Conservation (phyloP, 768 basidiomycete species). For the Fibroporia radiculosa region DNA sequence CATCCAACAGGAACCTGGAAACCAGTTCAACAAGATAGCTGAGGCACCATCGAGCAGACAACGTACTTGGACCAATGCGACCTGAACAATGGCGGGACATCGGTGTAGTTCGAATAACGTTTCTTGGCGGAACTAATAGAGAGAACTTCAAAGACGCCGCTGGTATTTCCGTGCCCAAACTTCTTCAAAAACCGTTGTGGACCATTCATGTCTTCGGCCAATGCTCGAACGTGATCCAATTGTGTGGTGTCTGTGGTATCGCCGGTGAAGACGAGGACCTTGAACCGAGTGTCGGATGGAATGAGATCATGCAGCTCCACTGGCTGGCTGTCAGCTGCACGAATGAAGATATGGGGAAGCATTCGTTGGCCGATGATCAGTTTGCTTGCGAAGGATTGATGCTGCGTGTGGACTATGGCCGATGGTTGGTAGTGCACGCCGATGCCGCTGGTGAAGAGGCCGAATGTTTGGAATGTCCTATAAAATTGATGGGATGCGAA, state of each 20-base stretch:
- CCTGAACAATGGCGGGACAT: slow-evolving; percentile 39
- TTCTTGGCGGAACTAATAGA: slow-evolving; percentile 13
- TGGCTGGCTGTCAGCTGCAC: slow-evolving; percentile 39
- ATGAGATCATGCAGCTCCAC: slow-evolving; percentile 44
- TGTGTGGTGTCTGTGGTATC: slow-evolving; percentile 21
- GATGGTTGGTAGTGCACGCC: slow-evolving; percentile 44
- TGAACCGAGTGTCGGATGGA: slow-evolving; percentile 40
- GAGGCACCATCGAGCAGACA: no score
- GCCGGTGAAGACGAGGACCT: slow-evolving; percentile 40
- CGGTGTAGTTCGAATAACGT: slow-evolving; percentile 15
- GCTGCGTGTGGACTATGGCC: slow-evolving; percentile 22
- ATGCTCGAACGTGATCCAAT: slow-evolving; percentile 9
- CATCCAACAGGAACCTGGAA: slow-evolving; percentile 53
- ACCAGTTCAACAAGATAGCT: neutral
- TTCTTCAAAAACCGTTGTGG: neutral
- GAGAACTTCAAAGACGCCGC: slow-evolving; percentile 10
- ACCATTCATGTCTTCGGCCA: slow-evolving; percentile 12
- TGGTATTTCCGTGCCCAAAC: slow-evolving; percentile 2
- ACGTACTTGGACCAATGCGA: slow-evolving; percentile 56
- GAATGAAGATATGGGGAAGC: slow-evolving; percentile 37
- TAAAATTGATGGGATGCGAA: neutral
- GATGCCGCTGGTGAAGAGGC: slow-evolving; percentile 39
- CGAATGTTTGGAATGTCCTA: slow-evolving; percentile 39
- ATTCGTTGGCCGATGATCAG: slow-evolving; percentile 45
- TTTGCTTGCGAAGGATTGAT: slow-evolving; percentile 31